Evolutionary conservation across 2,329 filamentous ascomycete genomes (phyloP).

Genomic region (Alternaria atra): DNA sequence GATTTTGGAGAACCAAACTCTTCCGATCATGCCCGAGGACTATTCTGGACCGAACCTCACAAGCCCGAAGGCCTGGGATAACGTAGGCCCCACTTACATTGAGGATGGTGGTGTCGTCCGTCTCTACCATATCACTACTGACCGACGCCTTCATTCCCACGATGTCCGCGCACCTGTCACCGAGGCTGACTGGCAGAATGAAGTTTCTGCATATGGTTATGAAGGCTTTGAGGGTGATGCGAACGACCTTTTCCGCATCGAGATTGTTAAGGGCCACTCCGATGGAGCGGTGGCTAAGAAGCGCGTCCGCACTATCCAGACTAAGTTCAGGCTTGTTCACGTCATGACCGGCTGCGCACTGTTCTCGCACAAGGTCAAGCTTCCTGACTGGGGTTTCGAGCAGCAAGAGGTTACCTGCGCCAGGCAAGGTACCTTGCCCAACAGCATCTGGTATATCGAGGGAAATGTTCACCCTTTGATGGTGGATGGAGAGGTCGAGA

Average conservation of each 20-base stretch:
- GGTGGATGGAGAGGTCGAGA: constrained; percentile 73
- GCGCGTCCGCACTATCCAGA: constrained; percentile 89
- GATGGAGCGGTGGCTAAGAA: constrained; percentile 80
- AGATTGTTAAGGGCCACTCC: constrained; percentile 92
- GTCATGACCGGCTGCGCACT: constrained; percentile 96
- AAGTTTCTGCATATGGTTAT: constrained; percentile 96
- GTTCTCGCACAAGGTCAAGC: constrained; percentile 99
- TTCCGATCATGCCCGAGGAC: constrained; percentile 71
- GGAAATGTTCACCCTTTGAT: constrained; percentile 85
- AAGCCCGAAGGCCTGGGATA: constrained; percentile 86
- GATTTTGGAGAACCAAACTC: constrained; percentile 94
- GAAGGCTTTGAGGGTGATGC: constrained; percentile 97
- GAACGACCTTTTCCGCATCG: constrained; percentile 93
- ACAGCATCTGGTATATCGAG: constrained; percentile 97
- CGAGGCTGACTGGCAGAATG: constrained; percentile 80
- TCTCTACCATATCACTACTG: constrained; percentile 83
- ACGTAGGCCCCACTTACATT: constrained; percentile 72
- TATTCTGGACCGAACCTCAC: constrained; percentile 78
- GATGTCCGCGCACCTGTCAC: constrained; percentile 72
- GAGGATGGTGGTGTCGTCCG: constrained; percentile 82
- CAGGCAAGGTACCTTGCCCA: constrained; percentile 87
- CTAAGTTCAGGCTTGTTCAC: constrained; percentile 94
- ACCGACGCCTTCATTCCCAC: constrained; percentile 93
- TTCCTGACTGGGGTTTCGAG: constrained; percentile 96
- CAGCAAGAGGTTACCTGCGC: constrained; percentile 99